phyloP scores from a whole-genome alignment of 2,329 filamentous ascomycete species.

The Aspergillus floridensis region DNA sequence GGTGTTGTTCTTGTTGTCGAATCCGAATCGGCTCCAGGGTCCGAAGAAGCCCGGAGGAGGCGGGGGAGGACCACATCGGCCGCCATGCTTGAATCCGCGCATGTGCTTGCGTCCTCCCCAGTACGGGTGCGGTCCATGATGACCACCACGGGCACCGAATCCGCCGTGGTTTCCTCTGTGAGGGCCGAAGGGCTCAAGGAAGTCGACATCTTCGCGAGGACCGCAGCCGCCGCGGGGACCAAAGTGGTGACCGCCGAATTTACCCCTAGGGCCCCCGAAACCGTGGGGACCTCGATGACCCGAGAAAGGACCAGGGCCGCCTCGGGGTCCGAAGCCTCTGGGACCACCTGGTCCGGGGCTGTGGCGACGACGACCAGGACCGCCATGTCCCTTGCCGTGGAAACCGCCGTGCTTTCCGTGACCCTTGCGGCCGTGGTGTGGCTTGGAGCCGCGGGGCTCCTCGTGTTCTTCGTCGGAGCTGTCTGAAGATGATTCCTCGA shows the following conservation, averaged over 20 bases:
- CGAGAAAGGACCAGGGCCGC: background rate
- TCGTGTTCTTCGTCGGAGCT: background rate
- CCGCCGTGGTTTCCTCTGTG: background rate
- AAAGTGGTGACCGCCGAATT: background rate
- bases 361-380: background rate
- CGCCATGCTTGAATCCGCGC: constrained; percentile 4
- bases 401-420: background rate
- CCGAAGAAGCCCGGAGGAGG: background rate
- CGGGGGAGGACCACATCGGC: background rate
- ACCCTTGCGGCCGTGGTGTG: background rate
- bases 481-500: background rate
- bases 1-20: background rate
- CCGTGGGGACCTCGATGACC: background rate
- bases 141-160: background rate
- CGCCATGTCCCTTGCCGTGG: background rate
- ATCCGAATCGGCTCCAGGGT: background rate
- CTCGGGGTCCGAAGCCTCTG: background rate
- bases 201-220: background rate
- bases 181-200: background rate
- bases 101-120: constrained; percentile 2
- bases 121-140: background rate
- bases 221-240: background rate
- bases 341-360: background rate
- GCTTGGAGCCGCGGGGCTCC: background rate
- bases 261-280: background rate